Conservation (phyloP, 2,329 filamentous ascomycete genomes). For the Penicillium oxalicum region DNA sequence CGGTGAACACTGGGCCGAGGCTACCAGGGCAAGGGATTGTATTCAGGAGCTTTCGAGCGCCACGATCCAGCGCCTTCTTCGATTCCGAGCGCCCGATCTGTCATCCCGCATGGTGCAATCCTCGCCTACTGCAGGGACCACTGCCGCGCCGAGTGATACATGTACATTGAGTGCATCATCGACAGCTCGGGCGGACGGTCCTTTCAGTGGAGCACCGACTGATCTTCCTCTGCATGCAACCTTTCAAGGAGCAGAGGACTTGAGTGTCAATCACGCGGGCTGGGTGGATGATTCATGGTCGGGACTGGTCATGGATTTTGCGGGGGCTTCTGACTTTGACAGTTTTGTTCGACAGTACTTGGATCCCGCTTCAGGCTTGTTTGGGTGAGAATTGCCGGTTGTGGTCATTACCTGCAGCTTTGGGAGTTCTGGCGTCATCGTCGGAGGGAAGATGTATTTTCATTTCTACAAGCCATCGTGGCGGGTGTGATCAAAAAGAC, state of each 20-base stretch:
- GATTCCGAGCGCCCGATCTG: slow-evolving; percentile 10
- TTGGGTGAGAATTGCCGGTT: too few species aligned
- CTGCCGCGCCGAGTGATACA: not conserved
- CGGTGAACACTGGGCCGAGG: slow-evolving; percentile 50
- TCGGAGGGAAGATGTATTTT: too few species aligned
- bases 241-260: slow-evolving; percentile 14
- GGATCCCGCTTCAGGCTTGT: not conserved
- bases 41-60: slow-evolving; percentile 25
- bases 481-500: too few species aligned
- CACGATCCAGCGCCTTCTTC: slow-evolving; percentile 22
- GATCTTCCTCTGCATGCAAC: slow-evolving; percentile 7
- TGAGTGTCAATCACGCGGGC: slow-evolving; percentile 11
- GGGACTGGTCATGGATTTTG: slow-evolving; percentile 21
- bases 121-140: not conserved
- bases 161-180: not conserved
- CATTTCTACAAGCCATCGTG: too few species aligned
- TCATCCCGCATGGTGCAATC: slow-evolving; percentile 3
- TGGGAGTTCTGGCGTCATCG: too few species aligned
- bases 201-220: slow-evolving; percentile 1
- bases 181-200: slow-evolving; percentile 3
- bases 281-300: slow-evolving; percentile 22
- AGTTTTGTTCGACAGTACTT: slow-evolving; percentile 24
- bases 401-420: too few species aligned
- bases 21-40: slow-evolving; percentile 29
- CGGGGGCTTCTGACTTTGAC: slow-evolving; percentile 25